phyloP scores from a whole-genome alignment of 805 yeast genomes.

The Ogataea glucozyma region DNA sequence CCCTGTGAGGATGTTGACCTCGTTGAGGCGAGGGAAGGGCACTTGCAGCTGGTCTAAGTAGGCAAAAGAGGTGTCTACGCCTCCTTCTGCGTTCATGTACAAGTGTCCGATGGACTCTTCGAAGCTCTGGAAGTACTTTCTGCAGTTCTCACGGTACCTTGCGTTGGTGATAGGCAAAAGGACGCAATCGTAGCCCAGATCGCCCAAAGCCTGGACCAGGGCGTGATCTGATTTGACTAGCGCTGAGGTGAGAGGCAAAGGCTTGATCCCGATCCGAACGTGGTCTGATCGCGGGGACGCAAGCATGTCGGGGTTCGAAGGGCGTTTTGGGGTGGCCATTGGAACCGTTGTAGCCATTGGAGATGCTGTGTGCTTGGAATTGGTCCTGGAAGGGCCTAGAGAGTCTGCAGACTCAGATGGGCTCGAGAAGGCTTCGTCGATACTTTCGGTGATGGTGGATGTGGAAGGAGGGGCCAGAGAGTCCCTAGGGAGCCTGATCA shows the following conservation, averaged over 20 bases:
- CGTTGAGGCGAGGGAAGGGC: slow-evolving; percentile 42
- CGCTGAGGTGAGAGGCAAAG: slow-evolving; percentile 36
- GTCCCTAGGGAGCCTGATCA: no score
- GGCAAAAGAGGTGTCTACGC: slow-evolving; percentile 8
- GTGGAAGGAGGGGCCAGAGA: no score
- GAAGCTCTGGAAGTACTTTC: slow-evolving; percentile 38
- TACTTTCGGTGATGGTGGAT: no score
- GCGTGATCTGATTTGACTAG: slow-evolving; percentile 32
- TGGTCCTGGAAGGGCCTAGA: no score
- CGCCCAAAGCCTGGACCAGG: slow-evolving; percentile 28
- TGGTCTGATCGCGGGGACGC: background rate
- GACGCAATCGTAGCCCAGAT: slow-evolving; percentile 51
- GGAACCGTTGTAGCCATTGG: no score
- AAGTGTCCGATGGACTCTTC: slow-evolving; percentile 21
- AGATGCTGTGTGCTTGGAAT: no score
- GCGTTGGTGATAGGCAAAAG: slow-evolving; percentile 57
- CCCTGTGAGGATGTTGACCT: slow-evolving; percentile 46
- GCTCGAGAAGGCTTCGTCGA: no score
- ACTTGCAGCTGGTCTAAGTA: slow-evolving; percentile 33
- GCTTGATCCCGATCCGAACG: slow-evolving; percentile 47
- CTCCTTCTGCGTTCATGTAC: background rate
- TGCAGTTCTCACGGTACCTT: slow-evolving; percentile 47
- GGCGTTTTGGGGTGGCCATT: no score
- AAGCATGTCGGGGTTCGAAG: slow-evolving; percentile 2
- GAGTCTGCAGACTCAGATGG: no score